Base-by-base conservation (phyloP, 179 eudicot genomes). In the Beta corolliflora region DNA sequence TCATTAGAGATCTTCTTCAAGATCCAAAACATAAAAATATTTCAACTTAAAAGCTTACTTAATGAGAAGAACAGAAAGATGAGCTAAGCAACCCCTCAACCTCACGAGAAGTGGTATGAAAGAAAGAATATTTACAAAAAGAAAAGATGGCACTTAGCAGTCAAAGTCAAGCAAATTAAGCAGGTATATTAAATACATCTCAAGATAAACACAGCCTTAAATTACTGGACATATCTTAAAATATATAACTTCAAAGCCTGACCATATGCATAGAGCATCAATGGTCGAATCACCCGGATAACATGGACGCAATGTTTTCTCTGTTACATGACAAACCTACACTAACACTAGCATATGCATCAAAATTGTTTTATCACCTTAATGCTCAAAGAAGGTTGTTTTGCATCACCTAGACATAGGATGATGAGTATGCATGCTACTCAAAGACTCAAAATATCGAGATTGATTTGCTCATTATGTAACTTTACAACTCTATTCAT, bases 51-150 rank as follows among this genome's bases (percentile, higher is more conserved):
- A 55, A 55, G 29, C 25, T 12, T 6, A 25, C 46, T 25, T 23
- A 60, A 11, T 66, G 2, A 59, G 41, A 45, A 55, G 7, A 59
- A 73, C 64, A 66, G 3, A 45, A 14, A 52, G 70, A 70, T 59
- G 68, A 76, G 65, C 61, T 70, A 9, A 71, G 72, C 23, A 81
- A 55, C 21, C 79, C 44, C 79, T 68, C 54, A 68, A 64, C 73
- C 73, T 61, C 12, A 60, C 31, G 3, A 44, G 23, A 67, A 29
- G 71, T 36, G 23, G 56, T 13, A 71, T 48, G 2, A 48, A 48
- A 58, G 10, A 36, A 55, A 65, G 53, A 73, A 16, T 11, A 58
- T 16, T 3, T 7, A 58, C 65, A 68, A 31, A 58, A 46, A 15
- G 53, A 58, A 77, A 46, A 10, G 53, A 61, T 48, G 4, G 53